Evolutionary conservation across 805 yeast species (phyloP), one percentile per base, ranked within the genome.

Genomic region (Deakozyma indianensis): DNA sequence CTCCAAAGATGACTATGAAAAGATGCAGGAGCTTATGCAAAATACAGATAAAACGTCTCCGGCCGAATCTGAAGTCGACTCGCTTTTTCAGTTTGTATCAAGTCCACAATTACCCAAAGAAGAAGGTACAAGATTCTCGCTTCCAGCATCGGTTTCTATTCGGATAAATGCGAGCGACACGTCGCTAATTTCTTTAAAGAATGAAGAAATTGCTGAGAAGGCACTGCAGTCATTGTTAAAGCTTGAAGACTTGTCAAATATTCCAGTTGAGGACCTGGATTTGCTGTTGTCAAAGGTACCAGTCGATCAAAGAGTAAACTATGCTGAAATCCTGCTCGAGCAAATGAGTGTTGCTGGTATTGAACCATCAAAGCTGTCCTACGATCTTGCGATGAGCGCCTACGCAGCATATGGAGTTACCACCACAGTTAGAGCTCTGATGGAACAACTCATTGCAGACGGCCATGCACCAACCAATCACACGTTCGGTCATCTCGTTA

Each of bases 401-500:
- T 61, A 63, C 45, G 67, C 67, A 1, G 52, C 55, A 15, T 24
- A 22, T 2, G 60, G 62, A 1, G 35, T 51, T 9, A 50, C 53
- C 1, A 50, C 41, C 5, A 46, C 38, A 14, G 38, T 32, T n/a
- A 7, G 18, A 4, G 38, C 18, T 7, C 16, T 32, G 7, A 32
- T 60, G 14, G 53, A 54, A 41, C 50, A 54, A 23, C 45, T 62
- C 43, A 25, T 50, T 4, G 35, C 48, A 16, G 46, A 42, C 1
- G 57, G 55, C 4, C 32, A 47, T 2, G 16, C 20, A 4, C 66
- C 62, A 1, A 52, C 57, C 7, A 50, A 43, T 2, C 50, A 47
- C 41, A 56, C 66, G 3, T 64, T 49, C 47, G 58, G 57, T 3
- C 62, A 64, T 42, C 43, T 63, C 14, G 53, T 63, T 16, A 60